These are phyloP conservation scores for Magnolia changhungtana DNA, from an alignment of 164 flowering plant species.

Conservation along the genomic window DNA sequence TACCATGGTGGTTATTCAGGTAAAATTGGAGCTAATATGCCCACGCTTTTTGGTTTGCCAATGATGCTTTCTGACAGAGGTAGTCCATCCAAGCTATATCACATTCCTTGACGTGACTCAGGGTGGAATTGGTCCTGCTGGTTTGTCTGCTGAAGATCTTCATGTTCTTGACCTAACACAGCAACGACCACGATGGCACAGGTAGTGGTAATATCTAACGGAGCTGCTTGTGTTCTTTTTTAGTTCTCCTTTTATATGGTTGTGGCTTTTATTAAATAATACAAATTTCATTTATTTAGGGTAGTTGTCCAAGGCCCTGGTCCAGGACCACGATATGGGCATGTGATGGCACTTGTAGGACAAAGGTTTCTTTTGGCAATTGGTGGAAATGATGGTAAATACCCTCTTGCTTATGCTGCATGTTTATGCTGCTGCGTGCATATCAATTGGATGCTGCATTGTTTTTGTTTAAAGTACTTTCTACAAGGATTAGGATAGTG, in stretches of 20 bases:
- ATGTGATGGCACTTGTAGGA: constrained; percentile 99
- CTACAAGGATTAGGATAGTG: not conserved
- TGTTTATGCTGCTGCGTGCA: not conserved
- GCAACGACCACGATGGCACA: constrained; percentile 97
- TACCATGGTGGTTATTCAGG: constrained; percentile 99
- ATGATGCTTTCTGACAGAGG: not conserved
- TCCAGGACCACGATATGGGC: constrained; percentile 99
- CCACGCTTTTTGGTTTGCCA: not conserved
- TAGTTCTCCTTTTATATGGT: not conserved
- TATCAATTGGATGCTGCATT: not conserved
- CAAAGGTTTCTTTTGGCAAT: constrained; percentile 97
- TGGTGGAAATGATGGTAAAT: constrained; percentile 97
- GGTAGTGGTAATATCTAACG: constrained; percentile 35
- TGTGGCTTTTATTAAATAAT: not conserved
- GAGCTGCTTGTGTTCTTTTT: constrained; percentile 1
- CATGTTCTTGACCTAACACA: constrained; percentile 99
- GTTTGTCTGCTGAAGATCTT: constrained; percentile 97
- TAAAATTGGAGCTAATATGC: constrained; percentile 19
- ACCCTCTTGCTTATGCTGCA: not conserved
- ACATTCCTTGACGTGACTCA: constrained; percentile 22
- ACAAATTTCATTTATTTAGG: constrained; percentile 36
- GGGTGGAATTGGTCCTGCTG: constrained; percentile 99
- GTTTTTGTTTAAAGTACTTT: not conserved
- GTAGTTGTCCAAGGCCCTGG: constrained; percentile 99
- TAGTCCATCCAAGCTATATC: constrained; percentile 4